phyloP scores from a whole-genome alignment of 305 asterid species.

The Caryopteris hybrid region DNA sequence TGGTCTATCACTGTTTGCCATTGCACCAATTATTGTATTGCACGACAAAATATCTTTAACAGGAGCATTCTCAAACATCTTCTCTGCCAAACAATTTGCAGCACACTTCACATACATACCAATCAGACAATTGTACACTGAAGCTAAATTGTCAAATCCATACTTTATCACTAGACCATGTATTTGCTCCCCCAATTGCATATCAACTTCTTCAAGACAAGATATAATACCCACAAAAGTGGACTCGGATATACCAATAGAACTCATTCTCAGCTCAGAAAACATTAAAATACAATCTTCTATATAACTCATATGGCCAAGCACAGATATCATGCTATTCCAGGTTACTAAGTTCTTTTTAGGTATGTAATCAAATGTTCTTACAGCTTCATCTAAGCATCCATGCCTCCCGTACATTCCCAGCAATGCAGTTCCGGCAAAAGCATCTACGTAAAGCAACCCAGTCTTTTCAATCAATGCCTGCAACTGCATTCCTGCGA shows the following conservation, averaged over 20 bases:
- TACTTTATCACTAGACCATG: constrained; percentile 44
- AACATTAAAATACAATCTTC: constrained; percentile 36
- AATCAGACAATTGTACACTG: constrained; percentile 43
- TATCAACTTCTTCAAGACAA: constrained; percentile 25
- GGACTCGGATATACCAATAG: constrained; percentile 26
- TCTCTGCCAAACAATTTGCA: constrained; percentile 23
- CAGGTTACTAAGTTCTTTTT: constrained; percentile 49
- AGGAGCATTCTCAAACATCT: constrained; percentile 36
- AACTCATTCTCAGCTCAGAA: constrained; percentile 29
- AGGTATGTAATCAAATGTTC: constrained; percentile 51
- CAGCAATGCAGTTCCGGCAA: constrained; percentile 62
- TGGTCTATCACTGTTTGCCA: constrained; percentile 30
- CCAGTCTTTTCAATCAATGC: constrained; percentile 47
- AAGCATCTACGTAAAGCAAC: constrained; percentile 31
- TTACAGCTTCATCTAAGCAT: constrained; percentile 43
- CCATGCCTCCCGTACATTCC: constrained; percentile 48
- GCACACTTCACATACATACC: constrained; percentile 39
- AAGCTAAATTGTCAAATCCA: constrained; percentile 31
- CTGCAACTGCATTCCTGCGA: constrained; percentile 48
- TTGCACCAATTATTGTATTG: constrained; percentile 43
- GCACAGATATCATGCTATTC: constrained; percentile 47
- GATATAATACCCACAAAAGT: constrained; percentile 41
- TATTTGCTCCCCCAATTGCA: constrained; percentile 38
- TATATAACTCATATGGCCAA: constrained; percentile 33
- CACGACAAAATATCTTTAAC: constrained; percentile 49